Evolutionary conservation across 257 asterid genomes (phyloP), one percentile per base, ranked within the genome.

Genomic region (Coffea canephora): DNA sequence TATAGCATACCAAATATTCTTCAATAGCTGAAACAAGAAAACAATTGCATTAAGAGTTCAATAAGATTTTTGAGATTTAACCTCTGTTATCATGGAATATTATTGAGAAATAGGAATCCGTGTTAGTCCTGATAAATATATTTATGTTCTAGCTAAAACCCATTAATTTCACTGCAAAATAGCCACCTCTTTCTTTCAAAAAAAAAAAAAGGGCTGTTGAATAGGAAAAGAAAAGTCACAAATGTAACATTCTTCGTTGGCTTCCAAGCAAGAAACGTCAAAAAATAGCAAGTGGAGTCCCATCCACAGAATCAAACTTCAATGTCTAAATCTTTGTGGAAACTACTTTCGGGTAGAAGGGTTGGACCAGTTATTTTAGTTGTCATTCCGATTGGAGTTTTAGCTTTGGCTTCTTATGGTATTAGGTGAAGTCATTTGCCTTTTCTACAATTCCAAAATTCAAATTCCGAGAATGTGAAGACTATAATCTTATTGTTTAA

Each of bases 311-410:
- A 71, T 71, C 75, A 45, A 71, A 76, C 18, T 39, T 39, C 31
- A 5, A 9, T 8, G 75, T 61, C 27, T 41, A 12, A 62, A 76
- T 6, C 7, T 9, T 23, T 69, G 55, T 61, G 67, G 13, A 71
- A 61, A 55, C 52, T 23, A 78, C 82, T 78, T 82, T 82, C 23
- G 34, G 80, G 82, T 82, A 69, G 82, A 45, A 34, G 25, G 72
- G 25, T 68, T 70, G 79, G 66, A 73, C 69, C 8, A 34, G 61
- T 25, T 59, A 43, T 73, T 49, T 64, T 52, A 78, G 70, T 78
- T 78, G 87, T 78, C 85, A 84, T 81, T 81, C 79, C 75, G 75
- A 78, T 84, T 69, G 83, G 62, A 64, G 52, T 65, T 81, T 55
- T 75, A 15, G 34, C 25, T 70, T 78, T 73, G 81, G 71, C 41